Evolutionary conservation across 495 filamentous ascomycete species (phyloP).

Genomic region (Glarea lozoyensis): DNA sequence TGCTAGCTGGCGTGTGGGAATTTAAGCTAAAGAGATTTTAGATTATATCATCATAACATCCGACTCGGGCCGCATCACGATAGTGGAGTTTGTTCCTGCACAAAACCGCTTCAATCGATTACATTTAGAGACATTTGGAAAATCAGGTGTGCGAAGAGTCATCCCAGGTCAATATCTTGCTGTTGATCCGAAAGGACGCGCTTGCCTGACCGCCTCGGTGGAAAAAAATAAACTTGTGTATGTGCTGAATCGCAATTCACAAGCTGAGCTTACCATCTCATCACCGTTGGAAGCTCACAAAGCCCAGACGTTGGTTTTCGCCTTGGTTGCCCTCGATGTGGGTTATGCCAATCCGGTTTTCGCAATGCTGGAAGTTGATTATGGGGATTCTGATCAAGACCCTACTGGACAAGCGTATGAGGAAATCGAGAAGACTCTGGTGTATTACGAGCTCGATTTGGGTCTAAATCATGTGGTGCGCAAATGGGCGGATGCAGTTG

Average conservation of each 20-base stretch:
- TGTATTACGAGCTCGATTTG: conserved; percentile 96
- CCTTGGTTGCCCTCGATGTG: conserved; percentile 78
- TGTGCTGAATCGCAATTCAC: conserved; percentile 89
- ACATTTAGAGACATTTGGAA: conserved; percentile 95
- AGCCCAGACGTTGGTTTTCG: conserved; percentile 85
- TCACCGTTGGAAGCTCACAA: conserved; percentile 97
- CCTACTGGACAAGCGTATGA: conserved; percentile 73
- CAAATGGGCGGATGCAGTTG: conserved; percentile 90
- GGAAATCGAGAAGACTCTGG: conserved; percentile 78
- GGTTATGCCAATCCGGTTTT: conserved; percentile 97
- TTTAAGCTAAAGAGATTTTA: conserved; percentile 54
- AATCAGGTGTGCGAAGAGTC: conserved; percentile 89
- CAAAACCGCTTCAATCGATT: conserved; percentile 83
- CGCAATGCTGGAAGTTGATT: conserved; percentile 89
- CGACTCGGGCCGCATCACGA: conserved; percentile 89
- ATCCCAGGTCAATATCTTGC: conserved; percentile 93
- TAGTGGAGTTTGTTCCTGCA: conserved; percentile 83
- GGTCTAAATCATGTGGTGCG: conserved; percentile 95
- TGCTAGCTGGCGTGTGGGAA: conserved; percentile 21
- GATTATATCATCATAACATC: conserved; percentile 95
- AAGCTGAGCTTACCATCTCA: conserved; percentile 91
- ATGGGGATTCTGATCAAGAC: conserved; percentile 85
- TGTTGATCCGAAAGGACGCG: conserved; percentile 88
- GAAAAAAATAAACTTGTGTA: conserved; percentile 99
- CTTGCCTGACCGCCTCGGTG: conserved; percentile 84